Percentiles rank a stretch among this genome's conserved stretches.
Evolutionary conservation across 2,329 filamentous ascomycete species (phyloP).

Genomic region (Venturia oleaginea): DNA sequence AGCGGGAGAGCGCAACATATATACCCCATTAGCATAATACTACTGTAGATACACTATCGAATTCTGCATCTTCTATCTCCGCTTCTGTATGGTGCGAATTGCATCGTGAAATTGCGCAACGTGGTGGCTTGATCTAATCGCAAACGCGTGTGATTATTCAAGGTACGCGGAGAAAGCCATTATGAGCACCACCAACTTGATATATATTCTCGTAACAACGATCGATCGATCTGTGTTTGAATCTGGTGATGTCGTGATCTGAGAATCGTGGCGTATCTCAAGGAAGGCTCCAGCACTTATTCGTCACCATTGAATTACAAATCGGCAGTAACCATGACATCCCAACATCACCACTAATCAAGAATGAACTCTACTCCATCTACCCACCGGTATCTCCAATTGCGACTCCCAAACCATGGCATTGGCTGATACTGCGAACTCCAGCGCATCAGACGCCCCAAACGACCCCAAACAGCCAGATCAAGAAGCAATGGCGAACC

Average conservation of each 20-base stretch:
- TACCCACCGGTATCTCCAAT: not conserved
- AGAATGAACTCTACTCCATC: not conserved
- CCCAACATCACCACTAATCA: not conserved
- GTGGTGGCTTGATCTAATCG: not conserved
- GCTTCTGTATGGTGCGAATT: not conserved
- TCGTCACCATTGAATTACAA: conserved; percentile 1
- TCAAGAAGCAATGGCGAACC: not conserved
- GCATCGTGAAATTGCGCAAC: not conserved
- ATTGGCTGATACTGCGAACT: not conserved
- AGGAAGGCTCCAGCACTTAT: not conserved
- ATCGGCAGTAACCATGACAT: not conserved
- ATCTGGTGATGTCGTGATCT: not conserved
- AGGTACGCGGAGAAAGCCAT: not conserved
- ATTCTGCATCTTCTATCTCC: not conserved
- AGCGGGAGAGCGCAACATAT: not conserved
- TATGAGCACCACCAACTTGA: too few relatives aligned
- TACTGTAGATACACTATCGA: not conserved
- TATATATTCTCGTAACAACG: too few relatives aligned
- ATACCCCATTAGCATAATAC: not conserved
- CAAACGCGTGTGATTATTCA: too few relatives aligned
- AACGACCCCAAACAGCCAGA: not conserved
- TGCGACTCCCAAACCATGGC: not conserved
- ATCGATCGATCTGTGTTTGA: not conserved
- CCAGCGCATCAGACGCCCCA: not conserved
- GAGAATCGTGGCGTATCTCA: not conserved